A percentile compares a stretch with the other conserved stretches of the same genome.
These are phyloP conservation scores for Termitomyces sp. DNA, from an alignment of 768 basidiomycete genomes.

Conservation along the genomic window DNA sequence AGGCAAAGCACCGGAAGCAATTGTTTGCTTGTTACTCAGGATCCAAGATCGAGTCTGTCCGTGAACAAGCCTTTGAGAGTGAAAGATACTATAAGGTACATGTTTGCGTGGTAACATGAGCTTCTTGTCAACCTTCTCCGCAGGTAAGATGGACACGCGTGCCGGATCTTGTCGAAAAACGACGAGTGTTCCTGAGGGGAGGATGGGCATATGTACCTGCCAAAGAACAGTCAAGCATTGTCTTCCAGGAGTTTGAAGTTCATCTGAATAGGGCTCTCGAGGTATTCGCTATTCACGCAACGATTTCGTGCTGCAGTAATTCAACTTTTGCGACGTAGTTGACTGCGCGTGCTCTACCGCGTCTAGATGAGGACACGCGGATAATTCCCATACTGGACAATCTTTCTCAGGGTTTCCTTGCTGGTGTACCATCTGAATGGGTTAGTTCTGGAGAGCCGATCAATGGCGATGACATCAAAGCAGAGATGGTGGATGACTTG, in stretches of 20 bases:
- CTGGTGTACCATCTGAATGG: conserved; percentile 87
- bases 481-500: conserved; percentile 91
- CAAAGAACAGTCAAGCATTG: conserved; percentile 74
- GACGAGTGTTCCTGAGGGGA: conserved; percentile 68
- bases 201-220: conserved; percentile 90
- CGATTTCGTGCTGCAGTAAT: neutral
- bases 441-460: conserved; percentile 42
- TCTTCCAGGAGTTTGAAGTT: conserved; percentile 80
- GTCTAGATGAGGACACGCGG: conserved; percentile 92
- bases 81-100: conserved; percentile 78
- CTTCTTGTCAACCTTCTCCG: neutral
- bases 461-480: conserved; percentile 64
- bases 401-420: conserved; percentile 89
- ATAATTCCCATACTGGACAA: conserved; percentile 86
- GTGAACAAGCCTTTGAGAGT: conserved; percentile 28
- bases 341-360: conserved; percentile 82
- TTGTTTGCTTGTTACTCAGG: conserved; percentile 43
- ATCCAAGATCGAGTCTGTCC: conserved; percentile 27
- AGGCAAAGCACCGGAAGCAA: conserved; percentile 36
- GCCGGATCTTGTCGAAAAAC: conserved; percentile 82
- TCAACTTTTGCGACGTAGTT: conserved; percentile 36
- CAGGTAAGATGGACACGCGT: conserved; percentile 97
- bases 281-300: conserved; percentile 33
- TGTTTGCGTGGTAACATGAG: neutral
- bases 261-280: conserved; percentile 72